Conservation (phyloP, 208 protist genomes). For the Leishmania turanica region DNA sequence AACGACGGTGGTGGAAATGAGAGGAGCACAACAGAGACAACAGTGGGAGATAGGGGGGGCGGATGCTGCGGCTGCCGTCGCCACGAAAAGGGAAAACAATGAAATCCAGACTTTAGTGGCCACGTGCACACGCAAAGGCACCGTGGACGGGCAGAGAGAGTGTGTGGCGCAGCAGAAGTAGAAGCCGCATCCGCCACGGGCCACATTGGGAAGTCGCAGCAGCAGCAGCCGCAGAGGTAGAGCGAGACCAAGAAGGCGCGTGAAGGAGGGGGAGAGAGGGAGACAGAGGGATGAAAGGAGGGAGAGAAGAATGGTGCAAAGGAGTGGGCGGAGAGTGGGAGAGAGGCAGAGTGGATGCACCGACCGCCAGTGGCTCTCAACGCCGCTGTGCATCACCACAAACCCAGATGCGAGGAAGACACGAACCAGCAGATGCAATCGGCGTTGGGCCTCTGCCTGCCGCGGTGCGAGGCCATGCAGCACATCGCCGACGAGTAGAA, state of each 20-base stretch:
- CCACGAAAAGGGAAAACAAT: background rate
- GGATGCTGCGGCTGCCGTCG: background rate
- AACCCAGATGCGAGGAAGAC: background rate
- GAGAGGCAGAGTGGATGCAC: background rate
- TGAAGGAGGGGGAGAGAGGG: background rate
- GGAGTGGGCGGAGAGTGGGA: background rate
- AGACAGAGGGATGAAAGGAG: background rate
- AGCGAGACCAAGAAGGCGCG: background rate
- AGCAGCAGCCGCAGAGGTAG: background rate
- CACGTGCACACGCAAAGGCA: background rate
- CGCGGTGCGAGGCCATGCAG: background rate
- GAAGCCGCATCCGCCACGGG: background rate
- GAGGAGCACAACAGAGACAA: background rate
- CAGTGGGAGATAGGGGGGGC: background rate
- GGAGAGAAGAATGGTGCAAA: background rate
- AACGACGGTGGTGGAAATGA: background rate
- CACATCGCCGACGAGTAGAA: background rate
- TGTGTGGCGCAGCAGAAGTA: background rate
- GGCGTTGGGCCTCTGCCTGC: background rate
- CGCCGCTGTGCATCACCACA: background rate
- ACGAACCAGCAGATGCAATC: conserved; percentile 22
- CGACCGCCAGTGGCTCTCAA: background rate
- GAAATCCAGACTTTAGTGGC: background rate
- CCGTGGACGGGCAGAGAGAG: background rate
- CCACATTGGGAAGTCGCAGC: background rate